Percentiles rank a stretch among this genome's conserved stretches.
Evolutionary conservation across 1,139 yeast genomes (phyloP).

Genomic region (Suhomyces guaymorum): DNA sequence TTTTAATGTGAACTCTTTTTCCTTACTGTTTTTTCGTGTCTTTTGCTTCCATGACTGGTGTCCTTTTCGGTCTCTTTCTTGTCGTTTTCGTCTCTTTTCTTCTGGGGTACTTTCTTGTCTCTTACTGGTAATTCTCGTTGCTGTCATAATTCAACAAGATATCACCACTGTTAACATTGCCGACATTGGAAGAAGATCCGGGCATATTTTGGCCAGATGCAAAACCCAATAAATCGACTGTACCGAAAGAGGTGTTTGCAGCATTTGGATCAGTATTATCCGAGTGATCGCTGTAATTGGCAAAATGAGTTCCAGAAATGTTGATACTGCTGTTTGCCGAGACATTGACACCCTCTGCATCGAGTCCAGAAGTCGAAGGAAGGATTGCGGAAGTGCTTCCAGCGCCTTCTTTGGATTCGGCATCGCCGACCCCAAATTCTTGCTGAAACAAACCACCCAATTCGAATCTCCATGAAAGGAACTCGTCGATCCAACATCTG

Average conservation of each 20-base stretch:
- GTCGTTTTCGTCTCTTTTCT: no score
- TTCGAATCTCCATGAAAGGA: constrained; percentile 68
- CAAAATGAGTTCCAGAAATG: constrained; percentile 8
- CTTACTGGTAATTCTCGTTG: constrained; percentile 9
- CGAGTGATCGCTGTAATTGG: constrained; percentile 7
- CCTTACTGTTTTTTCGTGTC: no score
- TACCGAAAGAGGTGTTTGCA: constrained; percentile 12
- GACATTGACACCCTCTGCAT: constrained; percentile 9
- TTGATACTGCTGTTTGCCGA: constrained; percentile 9
- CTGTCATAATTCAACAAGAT: constrained; percentile 13
- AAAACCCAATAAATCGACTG: constrained; percentile 34
- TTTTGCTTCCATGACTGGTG: no score
- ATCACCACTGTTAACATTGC: constrained; percentile 6
- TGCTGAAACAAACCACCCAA: constrained; percentile 59
- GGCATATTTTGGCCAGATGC: constrained; percentile 8
- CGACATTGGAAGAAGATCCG: constrained; percentile 6
- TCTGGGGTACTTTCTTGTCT: no score
- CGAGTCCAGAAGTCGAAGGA: constrained; percentile 3
- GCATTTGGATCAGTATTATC: constrained; percentile 7
- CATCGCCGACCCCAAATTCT: constrained; percentile 22
- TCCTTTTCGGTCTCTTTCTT: no score
- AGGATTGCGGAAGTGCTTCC: background rate
- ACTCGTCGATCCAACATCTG: constrained; percentile 77
- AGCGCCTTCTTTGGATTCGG: background rate
- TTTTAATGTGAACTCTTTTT: no score